Evolutionary conservation across 306 rosid species (phyloP).

Genomic region (Pyrus pyrifolia): DNA sequence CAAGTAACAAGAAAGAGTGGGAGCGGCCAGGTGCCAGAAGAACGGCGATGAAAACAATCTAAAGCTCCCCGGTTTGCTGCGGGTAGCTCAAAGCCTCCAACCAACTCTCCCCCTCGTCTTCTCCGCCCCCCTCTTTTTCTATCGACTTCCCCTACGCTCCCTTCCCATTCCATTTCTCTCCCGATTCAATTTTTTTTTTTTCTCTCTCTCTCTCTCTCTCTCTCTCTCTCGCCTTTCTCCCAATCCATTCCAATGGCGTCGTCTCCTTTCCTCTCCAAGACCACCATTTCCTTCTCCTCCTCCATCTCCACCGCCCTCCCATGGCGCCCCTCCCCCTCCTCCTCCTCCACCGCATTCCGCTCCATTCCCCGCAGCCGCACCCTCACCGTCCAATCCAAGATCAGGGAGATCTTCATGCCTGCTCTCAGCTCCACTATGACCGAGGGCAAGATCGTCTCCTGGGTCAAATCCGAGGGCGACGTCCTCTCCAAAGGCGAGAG

Average conservation of each 20-base stretch:
- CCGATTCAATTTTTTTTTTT: background rate
- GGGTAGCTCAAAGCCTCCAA: constrained; percentile 27
- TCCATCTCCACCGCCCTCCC: constrained; percentile 46
- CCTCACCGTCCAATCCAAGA: constrained; percentile 54
- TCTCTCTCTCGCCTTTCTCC: background rate
- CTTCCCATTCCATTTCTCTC: background rate
- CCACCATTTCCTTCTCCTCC: constrained; percentile 56
- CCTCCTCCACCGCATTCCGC: constrained; percentile 29
- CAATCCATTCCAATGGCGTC: constrained; percentile 26
- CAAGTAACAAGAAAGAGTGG: too few species aligned
- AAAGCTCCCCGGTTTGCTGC: background rate
- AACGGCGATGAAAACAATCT: constrained; percentile 40
- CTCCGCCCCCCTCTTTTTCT: constrained; percentile 29
- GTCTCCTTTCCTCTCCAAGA: constrained; percentile 27
- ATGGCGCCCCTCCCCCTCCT: constrained; percentile 14
- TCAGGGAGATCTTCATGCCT: constrained; percentile 97
- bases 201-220: background rate
- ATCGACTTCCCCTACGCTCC: background rate
- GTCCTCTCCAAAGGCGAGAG: constrained; percentile 83
- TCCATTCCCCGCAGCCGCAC: constrained; percentile 32
- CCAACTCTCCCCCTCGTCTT: constrained; percentile 47
- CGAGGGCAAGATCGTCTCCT: constrained; percentile 92
- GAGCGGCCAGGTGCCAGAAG: background rate
- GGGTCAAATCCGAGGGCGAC: constrained; percentile 91
- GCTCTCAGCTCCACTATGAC: constrained; percentile 99